Evolutionary conservation across 176 grass and related monocot genomes (phyloP).

Genomic region (Carex pumila): DNA sequence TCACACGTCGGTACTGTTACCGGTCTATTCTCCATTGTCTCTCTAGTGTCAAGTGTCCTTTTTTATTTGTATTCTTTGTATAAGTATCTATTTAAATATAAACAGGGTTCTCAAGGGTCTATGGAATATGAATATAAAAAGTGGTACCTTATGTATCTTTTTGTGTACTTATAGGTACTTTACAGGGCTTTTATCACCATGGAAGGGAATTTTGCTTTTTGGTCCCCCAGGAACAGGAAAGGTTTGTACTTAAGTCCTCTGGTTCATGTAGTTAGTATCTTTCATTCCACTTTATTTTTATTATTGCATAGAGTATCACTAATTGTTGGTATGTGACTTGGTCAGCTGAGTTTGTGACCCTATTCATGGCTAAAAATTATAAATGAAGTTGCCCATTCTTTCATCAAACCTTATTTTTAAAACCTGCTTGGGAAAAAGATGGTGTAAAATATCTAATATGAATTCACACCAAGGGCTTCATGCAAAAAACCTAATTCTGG

Average conservation of each 20-base stretch:
- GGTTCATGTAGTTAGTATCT: background rate
- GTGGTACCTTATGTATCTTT: background rate
- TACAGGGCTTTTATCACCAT: conserved; percentile 43
- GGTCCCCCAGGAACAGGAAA: conserved; percentile 46
- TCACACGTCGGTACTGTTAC: background rate
- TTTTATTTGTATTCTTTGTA: background rate
- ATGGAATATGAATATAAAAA: background rate
- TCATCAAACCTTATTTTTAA: background rate
- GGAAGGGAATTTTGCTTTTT: conserved; percentile 58
- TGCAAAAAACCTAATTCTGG: background rate
- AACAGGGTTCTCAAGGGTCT: background rate
- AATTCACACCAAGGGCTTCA: background rate
- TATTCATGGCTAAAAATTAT: too few relatives aligned
- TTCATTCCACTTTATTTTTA: background rate
- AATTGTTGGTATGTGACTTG: background rate
- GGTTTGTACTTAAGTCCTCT: conserved; percentile 23
- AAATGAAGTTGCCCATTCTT: background rate
- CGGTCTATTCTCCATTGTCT: background rate
- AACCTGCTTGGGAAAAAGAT: background rate
- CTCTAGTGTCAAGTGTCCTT: background rate
- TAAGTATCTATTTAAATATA: background rate
- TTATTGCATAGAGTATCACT: background rate
- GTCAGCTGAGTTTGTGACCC: background rate
- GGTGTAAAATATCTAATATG: background rate
- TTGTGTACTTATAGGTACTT: conserved; percentile 38